phyloP scores from a whole-genome alignment of 345 rosid genomes.

The Sonneratia caseolaris region DNA sequence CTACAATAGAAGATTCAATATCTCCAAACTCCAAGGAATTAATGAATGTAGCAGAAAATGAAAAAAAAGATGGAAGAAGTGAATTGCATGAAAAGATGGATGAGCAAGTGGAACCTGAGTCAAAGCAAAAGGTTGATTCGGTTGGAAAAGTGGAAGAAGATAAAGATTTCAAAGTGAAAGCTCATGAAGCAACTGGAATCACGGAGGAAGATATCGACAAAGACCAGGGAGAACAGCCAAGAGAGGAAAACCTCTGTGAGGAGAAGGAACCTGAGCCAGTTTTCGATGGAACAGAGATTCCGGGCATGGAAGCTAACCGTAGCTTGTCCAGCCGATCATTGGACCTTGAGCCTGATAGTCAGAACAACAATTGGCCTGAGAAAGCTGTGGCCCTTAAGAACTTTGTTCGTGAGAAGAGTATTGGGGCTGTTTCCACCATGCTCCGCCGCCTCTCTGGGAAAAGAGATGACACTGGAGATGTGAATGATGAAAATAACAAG shows the following conservation, averaged over 20 bases:
- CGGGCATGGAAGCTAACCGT: constrained; percentile 29
- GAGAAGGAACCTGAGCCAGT: constrained; percentile 32
- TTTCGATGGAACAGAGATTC: constrained; percentile 43
- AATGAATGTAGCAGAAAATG: not conserved
- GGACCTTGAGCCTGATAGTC: constrained; percentile 26
- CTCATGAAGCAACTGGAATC: constrained; percentile 2
- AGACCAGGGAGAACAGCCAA: constrained; percentile 16
- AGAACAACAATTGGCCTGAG: constrained; percentile 51
- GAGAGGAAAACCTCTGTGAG: constrained; percentile 21
- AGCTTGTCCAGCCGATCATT: constrained; percentile 21
- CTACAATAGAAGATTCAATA: not conserved
- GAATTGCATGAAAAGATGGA: constrained; percentile 10
- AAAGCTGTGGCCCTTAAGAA: constrained; percentile 59
- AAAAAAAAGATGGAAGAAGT: not conserved
- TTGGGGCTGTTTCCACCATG: constrained; percentile 49
- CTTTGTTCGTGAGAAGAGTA: constrained; percentile 53
- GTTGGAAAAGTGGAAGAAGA: not conserved
- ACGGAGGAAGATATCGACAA: constrained; percentile 14
- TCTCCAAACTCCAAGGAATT: not conserved
- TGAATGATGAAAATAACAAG: constrained; percentile 18
- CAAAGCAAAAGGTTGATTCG: not conserved
- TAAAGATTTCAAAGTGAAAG: not conserved
- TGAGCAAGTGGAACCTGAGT: not conserved
- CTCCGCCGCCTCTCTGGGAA: constrained; percentile 48
- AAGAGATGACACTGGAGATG: constrained; percentile 20